These are phyloP conservation scores for Madurella mycetomatis DNA, from an alignment of 2,329 filamentous ascomycete species.

Conservation along the genomic window DNA sequence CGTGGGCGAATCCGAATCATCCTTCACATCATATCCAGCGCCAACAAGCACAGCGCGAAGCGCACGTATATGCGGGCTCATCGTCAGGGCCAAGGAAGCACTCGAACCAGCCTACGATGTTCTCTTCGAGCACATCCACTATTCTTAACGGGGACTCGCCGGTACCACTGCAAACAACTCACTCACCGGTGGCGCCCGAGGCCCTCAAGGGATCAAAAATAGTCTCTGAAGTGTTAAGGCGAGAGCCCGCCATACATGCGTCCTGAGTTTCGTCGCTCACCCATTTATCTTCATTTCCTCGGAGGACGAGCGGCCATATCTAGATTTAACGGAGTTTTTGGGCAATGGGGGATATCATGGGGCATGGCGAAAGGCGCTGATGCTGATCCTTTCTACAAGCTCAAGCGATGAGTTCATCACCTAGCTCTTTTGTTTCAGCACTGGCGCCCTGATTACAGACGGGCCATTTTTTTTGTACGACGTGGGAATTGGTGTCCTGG, in stretches of 20 bases:
- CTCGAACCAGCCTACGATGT: constrained; percentile 34
- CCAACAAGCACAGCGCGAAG: constrained; percentile 38
- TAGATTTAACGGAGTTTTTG: constrained; percentile 8
- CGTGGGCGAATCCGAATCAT: constrained; percentile 88
- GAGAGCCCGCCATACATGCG: constrained; percentile 30
- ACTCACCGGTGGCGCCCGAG: constrained; percentile 18
- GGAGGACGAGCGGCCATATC: constrained; percentile 4
- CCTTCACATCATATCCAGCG: constrained; percentile 57
- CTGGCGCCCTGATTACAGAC: background rate
- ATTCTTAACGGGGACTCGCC: constrained; percentile 24
- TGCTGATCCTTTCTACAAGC: constrained; percentile 1
- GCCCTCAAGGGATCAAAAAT: constrained; percentile 28
- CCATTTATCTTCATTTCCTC: background rate
- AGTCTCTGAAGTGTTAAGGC: constrained; percentile 27
- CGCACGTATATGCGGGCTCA: constrained; percentile 31
- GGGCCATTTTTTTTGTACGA: background rate
- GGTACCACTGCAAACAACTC: constrained; percentile 17
- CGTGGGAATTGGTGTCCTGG: background rate
- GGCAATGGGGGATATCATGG: constrained; percentile 4
- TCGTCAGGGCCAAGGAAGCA: constrained; percentile 33
- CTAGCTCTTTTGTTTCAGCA: background rate
- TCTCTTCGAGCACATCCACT: constrained; percentile 32
- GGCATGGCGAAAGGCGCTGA: constrained; percentile 2
- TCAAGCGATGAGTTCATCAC: background rate
- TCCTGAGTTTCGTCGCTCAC: constrained; percentile 22